These are phyloP conservation scores for Globisporangium megalacanthum DNA, from an alignment of 352 stramenopile genomes.

Conservation along the genomic window DNA sequence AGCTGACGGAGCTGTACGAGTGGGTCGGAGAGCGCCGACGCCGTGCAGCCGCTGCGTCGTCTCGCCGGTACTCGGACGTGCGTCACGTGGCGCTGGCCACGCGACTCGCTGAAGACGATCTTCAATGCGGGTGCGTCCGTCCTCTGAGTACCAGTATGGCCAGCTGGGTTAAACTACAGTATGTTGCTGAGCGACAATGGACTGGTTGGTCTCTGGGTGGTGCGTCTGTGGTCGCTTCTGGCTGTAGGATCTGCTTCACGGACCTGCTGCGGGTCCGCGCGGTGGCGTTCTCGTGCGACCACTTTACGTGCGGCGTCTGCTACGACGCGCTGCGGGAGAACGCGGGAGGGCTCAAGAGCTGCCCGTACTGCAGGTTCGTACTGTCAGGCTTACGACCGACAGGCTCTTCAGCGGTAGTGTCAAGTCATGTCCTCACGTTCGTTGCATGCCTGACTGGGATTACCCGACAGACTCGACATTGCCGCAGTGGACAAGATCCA, in stretches of 20 bases:
- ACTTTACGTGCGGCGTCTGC: conserved; percentile 59
- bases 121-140: conserved; percentile 46
- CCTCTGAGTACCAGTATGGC: neutral
- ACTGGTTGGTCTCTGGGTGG: neutral
- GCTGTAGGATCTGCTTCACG: conserved; percentile 57
- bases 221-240: neutral
- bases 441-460: neutral
- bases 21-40: conserved; percentile 40
- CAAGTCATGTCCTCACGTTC: neutral
- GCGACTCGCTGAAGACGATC: conserved; percentile 49
- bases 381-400: neutral
- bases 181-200: neutral
- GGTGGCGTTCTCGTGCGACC: conserved; percentile 57
- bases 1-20: conserved; percentile 36
- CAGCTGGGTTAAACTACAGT: too few species aligned
- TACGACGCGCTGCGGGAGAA: conserved; percentile 46
- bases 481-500: conserved; percentile 31
- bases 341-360: conserved; percentile 47
- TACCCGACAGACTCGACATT: conserved; percentile 20
- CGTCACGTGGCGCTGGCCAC: conserved; percentile 44
- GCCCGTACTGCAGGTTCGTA: conserved; percentile 52
- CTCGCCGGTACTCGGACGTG: conserved; percentile 39
- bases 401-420: neutral
- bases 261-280: conserved; percentile 46
- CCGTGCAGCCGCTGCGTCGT: conserved; percentile 23